Base-by-base conservation (phyloP, 2,329 filamentous ascomycete species). In the Scedosporium apiospermum region DNA sequence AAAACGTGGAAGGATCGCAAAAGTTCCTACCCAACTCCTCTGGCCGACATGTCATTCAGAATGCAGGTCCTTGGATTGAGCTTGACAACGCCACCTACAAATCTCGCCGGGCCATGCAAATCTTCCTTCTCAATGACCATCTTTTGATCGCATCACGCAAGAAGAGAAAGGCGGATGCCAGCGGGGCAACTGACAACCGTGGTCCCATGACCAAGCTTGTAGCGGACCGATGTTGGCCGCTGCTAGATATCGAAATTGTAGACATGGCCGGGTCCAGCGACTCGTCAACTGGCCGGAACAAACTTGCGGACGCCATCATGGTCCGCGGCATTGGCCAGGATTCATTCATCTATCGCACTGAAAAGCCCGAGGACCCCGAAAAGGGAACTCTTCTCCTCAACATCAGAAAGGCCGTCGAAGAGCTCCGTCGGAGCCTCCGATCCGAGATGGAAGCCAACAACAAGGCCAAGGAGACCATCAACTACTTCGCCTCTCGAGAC, bases 71-170 rank as follows among this genome's bases (percentile, higher is more conserved):
- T 58, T 99, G 95, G 95, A 90, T 98, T 64, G 93, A 99, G 76
- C 80, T 99, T 65, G 96, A 99, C 75, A 96, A 95, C 66, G 95
- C 95, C 10, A 99, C 95, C 0, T 98, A 96, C 87, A 97, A 96
- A 75, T 91, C 93, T 3, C 83, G 90, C 66, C 82, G 95, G 51
- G 88, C 92, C 30, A 93, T 98, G 73, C 91, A 96, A 71, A 86
- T 99, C 64, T 93, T 98, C 64, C 76, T 99, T 63, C 81, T 99
- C 2, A 99, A 98, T 71, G 95, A 99, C 71, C 93, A 99, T 74
- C 79, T 99, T 1, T 83, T 99, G 23, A 84, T 99, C 59, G 95
- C 95, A 3, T 91, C 90, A 26, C 87, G 90, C 67, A 97, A 97
- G 78, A 96, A 97, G 79, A 91, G 93, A 69, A 91, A 93, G 69